Base-by-base conservation (phyloP, 495 filamentous ascomycete genomes). In the Hyphodiscus hymeniophilus region DNA sequence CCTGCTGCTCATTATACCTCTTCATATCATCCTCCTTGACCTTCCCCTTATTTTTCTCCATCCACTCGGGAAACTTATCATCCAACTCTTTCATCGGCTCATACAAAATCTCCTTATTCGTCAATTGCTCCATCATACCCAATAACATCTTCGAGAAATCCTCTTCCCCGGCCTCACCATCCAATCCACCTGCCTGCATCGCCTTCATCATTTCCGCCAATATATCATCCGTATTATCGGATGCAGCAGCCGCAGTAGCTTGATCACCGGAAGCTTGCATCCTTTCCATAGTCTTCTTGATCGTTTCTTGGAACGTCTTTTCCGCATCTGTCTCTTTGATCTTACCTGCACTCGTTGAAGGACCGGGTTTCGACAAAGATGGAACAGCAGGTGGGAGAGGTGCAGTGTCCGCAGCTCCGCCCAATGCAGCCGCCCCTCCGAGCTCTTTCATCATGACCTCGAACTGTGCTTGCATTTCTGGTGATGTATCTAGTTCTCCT, bases 51-150 rank as follows among this genome's bases (percentile, higher is more conserved):
- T 95, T 90, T 66, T 87, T 83, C 53, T 73, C 75, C 60, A 98
- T 69, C 92, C 92, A 98, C 3, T 63, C 76, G 0, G 86, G 89
- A 59, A 91, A 98, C 65, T 95, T 96, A 20, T 84, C 81, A 60
- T 91, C 70, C 51, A 97, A 65, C 66, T 98, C 94, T 69, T 92
- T 94, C 91, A 98, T 96, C 13, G 92, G 92, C 67, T 96, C 90
- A 58, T 98, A 96, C 35, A 98, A 68, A 48, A 98, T 95, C 59
- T 98, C 92, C 70, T 95, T 97, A 60, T 92, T 94, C 1, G 92
- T 96, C 47, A 98, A 70, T 64, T 98, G 89, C 65, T 97, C 88
- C 90, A 98, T 97, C 88, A 96, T 95, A 22, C 84, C 86, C 71
- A 94, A 72, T 24, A 97, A 74, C 81, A 97, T 85, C 65, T 92